Evolutionary conservation across 768 basidiomycete genomes (phyloP), one percentile per base, ranked within the genome.

Genomic region (Leucogyrophana mollusca): DNA sequence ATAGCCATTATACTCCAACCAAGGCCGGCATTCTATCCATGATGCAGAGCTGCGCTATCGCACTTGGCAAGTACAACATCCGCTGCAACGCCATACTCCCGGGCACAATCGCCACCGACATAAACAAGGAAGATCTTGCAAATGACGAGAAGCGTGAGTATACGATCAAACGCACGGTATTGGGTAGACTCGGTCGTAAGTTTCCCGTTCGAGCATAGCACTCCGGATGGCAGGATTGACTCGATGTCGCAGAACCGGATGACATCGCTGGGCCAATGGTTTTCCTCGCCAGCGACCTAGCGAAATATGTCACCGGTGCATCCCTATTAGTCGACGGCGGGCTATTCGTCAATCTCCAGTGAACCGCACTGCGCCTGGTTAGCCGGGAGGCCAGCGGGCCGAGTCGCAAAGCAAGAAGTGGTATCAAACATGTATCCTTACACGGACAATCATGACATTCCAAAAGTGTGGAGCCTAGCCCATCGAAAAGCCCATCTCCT

Each of bases 21-120:
- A 88, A 90, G 58, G 88, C 88, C 2, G 86, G 83, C 1, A 80
- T 90, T 42, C 75, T 85, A 35, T 84, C 82, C 22, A 64, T 90
- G 52, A 90, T 89, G 87, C 85, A 89, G 63, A 84, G 82, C 50
- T 85, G 82, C 55, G 85, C 87, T 4, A 79, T 87, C 34, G 86
- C 87, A 3, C 69, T 89, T 20, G 85, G 85, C n/a, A 83, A 85
- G 51, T 79, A 86, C 61, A 78, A 79, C 40, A 90, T 90, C 52
- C 76, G 87, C 30, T 85, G 80, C 33, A 84, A 85, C 56, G 80
- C 83, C 3, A 65, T 85, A 41, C 73, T 87, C n/a, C 86, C 87
- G 11, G 86, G 87, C 8, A 88, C 87, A 2, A 84, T 89, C 52
- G 83, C 76, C 34, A 90, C 88, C 16, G 76, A 83, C 52, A 88